Base-by-base conservation (phyloP, 2,329 filamentous ascomycete genomes). In the Aspergillus texensis region DNA sequence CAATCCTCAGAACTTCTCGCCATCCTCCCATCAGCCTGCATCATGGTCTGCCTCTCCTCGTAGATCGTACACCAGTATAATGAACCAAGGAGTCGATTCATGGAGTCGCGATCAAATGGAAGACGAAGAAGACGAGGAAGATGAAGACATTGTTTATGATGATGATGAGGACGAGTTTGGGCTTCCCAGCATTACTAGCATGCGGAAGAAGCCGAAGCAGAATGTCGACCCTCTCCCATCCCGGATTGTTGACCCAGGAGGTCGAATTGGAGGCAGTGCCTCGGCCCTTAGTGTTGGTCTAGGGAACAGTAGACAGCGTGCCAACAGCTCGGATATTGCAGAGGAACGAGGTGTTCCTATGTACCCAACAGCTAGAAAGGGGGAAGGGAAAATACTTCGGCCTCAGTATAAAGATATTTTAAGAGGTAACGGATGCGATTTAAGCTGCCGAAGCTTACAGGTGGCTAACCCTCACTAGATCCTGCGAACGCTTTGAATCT, bases 361-460 rank as follows among this genome's bases (percentile, higher is more conserved):
- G 65, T 98, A 98, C 73, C 94, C 94, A 32, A 90, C 92, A 71
- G 88, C 94, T 3, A 94, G 94, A 79, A 96, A 94, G 78, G 89
- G 86, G 66, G 94, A 97, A 75, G 94, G 93, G 32, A 99, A 99
- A 83, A 98, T 98, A 64, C 82, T 99, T 26, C 88, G 95, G 67
- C 95, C 95, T 58, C 95, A 99, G 78, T 99, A 98, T 78, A 97
- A 99, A 79, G 95, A 99, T 66, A 96, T 99, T 53, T 81, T 99
- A 24, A 87, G 86, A 82, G 89, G 88, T 90, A 67, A 53, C 6
- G 8, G 39, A 12, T 12, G 41, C 19, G 12, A 56, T 36, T 21
- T 21, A 21, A 36, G 36, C n/a, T 11, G 19, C 28, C 19, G 28
- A 32, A 52, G 2, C 8, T 28, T 8, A 5, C 6, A 21, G 16